Conservation (phyloP, 2,329 filamentous ascomycete species). For the Falciphora oryzae region DNA sequence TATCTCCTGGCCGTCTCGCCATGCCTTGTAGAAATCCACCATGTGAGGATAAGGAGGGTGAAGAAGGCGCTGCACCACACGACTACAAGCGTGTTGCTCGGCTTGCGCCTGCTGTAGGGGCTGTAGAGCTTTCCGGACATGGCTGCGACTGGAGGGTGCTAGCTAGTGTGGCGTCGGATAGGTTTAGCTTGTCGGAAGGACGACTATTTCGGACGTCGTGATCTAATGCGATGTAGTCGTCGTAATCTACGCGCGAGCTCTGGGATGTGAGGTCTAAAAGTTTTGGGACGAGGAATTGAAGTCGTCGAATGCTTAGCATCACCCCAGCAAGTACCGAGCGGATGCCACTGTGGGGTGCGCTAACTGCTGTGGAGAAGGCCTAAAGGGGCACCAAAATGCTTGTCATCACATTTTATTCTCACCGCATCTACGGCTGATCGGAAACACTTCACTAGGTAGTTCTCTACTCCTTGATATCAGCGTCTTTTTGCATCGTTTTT, state of each 20-base stretch:
- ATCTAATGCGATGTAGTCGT: no score
- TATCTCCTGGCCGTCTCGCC: slow-evolving; percentile 13
- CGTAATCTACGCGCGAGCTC: neutral
- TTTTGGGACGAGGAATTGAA: neutral
- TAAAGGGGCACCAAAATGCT: neutral
- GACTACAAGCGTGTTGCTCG: slow-evolving; percentile 16
- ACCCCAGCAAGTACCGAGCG: neutral
- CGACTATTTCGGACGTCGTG: neutral
- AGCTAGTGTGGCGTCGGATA: neutral
- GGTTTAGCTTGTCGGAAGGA: neutral
- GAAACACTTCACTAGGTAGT: no score
- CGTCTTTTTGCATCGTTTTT: neutral
- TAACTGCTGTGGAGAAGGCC: neutral
- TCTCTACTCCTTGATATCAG: no score
- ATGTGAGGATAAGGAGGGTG: slow-evolving; percentile 16
- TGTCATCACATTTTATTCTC: no score
- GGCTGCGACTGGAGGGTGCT: neutral
- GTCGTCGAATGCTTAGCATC: neutral
- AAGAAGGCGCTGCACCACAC: slow-evolving; percentile 18
- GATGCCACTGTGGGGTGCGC: neutral
- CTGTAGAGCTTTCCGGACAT: slow-evolving; percentile 12
- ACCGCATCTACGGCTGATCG: no score
- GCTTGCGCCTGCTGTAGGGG: slow-evolving; percentile 17
- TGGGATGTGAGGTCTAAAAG: neutral
- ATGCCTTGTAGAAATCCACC: slow-evolving; percentile 18